Evolutionary conservation across 495 filamentous ascomycete genomes (phyloP).

Genomic region (Schizothecium vesticola): DNA sequence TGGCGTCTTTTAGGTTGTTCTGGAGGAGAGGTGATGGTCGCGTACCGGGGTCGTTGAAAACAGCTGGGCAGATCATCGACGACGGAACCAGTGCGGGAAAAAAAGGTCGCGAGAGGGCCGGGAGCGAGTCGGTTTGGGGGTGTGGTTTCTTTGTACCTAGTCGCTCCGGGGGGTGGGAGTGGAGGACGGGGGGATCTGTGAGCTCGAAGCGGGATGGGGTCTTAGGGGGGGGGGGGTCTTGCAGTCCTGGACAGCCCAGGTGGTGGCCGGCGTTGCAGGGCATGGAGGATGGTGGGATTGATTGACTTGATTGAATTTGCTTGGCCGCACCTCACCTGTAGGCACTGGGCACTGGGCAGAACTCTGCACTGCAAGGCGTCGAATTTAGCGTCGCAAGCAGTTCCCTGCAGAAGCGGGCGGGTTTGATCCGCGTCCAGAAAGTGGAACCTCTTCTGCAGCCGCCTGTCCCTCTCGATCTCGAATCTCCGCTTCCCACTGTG

Average conservation of each 20-base stretch:
- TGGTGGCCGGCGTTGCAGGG: not conserved
- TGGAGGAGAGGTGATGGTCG: not conserved
- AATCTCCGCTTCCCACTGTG: too few relatives aligned
- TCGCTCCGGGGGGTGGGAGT: not conserved
- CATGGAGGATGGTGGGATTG: not conserved
- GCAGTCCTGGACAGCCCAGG: too few relatives aligned
- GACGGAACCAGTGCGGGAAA: not conserved
- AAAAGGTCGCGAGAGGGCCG: conserved; percentile 5
- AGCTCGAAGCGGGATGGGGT: too few relatives aligned
- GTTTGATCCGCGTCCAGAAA: conserved; percentile 32
- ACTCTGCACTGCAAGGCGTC: not conserved
- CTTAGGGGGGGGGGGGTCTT: too few relatives aligned
- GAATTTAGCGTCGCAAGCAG: not conserved
- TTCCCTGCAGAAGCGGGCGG: not conserved
- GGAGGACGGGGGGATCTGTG: not conserved
- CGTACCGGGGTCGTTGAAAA: not conserved
- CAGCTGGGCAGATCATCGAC: not conserved
- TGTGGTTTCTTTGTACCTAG: not conserved
- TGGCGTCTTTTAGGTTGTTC: not conserved
- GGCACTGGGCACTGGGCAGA: too few relatives aligned
- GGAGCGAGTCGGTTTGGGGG: not conserved
- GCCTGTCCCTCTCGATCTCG: not conserved
- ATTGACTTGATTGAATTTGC: not conserved
- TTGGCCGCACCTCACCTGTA: not conserved
- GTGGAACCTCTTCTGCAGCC: conserved; percentile 15